Conservation (phyloP, 2,329 filamentous ascomycete species). For the Penicillium sp. region DNA sequence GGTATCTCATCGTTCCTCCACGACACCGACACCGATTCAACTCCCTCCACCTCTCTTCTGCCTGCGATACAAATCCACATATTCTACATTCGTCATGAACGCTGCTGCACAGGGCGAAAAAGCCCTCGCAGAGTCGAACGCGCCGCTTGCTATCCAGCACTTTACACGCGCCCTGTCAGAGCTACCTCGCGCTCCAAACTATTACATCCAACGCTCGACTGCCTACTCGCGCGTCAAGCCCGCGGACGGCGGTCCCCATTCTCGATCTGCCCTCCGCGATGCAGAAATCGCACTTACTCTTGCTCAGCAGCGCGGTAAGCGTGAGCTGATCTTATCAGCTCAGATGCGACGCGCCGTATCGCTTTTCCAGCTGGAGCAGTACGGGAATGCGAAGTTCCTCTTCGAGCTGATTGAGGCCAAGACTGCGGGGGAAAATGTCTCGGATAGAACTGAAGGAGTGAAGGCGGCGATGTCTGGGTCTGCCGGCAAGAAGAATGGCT, state of each 20-base stretch:
- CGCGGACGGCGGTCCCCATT: constrained; percentile 41
- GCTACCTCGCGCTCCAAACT: constrained; percentile 62
- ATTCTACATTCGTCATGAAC: constrained; percentile 39
- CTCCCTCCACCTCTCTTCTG: background rate
- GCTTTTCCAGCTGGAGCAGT: constrained; percentile 62
- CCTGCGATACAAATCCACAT: background rate
- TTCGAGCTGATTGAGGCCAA: constrained; percentile 53
- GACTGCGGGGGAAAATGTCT: constrained; percentile 42
- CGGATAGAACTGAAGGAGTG: constrained; percentile 25
- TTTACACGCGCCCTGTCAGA: constrained; percentile 61
- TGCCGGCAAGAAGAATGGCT: constrained; percentile 20
- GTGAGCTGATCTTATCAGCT: constrained; percentile 70
- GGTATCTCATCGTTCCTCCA: no score
- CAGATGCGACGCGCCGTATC: constrained; percentile 75
- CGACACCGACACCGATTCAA: background rate
- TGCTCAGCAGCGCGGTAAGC: constrained; percentile 62
- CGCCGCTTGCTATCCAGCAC: constrained; percentile 59
- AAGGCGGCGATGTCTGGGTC: constrained; percentile 28
- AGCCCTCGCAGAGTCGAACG: constrained; percentile 59
- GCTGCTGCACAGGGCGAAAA: constrained; percentile 52
- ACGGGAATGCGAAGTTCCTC: constrained; percentile 68
- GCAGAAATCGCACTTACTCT: constrained; percentile 60
- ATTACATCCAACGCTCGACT: constrained; percentile 75
- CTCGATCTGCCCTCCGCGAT: constrained; percentile 56
- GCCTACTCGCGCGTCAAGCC: constrained; percentile 62